Conservation (phyloP, 2,329 filamentous ascomycete genomes). For the Neurospora sp. region DNA sequence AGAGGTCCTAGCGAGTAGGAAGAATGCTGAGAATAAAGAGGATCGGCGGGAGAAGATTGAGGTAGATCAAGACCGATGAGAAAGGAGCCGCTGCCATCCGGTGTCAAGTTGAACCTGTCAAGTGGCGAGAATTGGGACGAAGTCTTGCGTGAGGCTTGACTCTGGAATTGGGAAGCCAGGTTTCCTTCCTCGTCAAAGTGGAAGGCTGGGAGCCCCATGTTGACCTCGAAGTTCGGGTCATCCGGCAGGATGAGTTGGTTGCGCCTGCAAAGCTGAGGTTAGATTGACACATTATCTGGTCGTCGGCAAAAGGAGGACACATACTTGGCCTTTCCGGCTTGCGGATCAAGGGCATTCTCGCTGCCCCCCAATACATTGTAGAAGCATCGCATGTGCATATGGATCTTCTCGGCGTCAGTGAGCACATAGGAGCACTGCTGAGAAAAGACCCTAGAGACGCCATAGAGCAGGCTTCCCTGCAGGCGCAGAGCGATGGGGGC, state of each 20-base stretch:
- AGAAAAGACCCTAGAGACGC: slow-evolving; percentile 72
- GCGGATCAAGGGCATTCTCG: slow-evolving; percentile 49
- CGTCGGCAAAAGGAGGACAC: slow-evolving; percentile 15
- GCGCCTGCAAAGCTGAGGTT: slow-evolving; percentile 38
- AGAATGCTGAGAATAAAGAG: neutral
- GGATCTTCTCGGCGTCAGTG: slow-evolving; percentile 64
- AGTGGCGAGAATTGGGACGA: slow-evolving; percentile 37
- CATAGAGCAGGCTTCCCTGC: slow-evolving; percentile 80
- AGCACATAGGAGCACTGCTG: slow-evolving; percentile 86
- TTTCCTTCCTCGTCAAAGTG: slow-evolving; percentile 32
- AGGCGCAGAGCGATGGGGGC: slow-evolving; percentile 84
- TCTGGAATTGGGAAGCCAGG: slow-evolving; percentile 22
- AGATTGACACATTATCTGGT: neutral
- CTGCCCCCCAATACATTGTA: slow-evolving; percentile 46
- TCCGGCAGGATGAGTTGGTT: slow-evolving; percentile 70
- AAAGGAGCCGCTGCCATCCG: slow-evolving; percentile 11
- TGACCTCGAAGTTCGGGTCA: slow-evolving; percentile 70
- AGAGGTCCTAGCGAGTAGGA: slow-evolving; percentile 9
- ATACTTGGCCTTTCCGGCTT: slow-evolving; percentile 64
- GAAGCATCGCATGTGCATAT: slow-evolving; percentile 61
- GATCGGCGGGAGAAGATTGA: slow-evolving; percentile 5
- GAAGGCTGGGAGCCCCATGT: slow-evolving; percentile 50
- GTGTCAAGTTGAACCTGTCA: slow-evolving; percentile 16
- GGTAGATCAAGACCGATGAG: slow-evolving; percentile 12
- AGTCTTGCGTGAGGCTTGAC: slow-evolving; percentile 27